Percentiles rank a stretch among this genome's conserved stretches.
These are phyloP conservation scores for Solanum megistacrolobum DNA, from an alignment of 257 asterid genomes.

Conservation along the genomic window DNA sequence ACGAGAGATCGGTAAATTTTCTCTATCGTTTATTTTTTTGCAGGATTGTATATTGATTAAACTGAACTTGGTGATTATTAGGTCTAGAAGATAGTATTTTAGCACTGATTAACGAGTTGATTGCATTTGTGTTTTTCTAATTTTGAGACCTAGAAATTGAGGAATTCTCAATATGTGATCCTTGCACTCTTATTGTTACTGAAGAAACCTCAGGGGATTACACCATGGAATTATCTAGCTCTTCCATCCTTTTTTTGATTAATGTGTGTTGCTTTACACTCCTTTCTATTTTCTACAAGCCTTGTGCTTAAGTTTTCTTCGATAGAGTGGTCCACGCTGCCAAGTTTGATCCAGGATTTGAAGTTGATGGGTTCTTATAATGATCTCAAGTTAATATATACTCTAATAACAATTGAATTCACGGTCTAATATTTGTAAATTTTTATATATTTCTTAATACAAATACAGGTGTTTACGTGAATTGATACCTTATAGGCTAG, in stretches of 20 bases:
- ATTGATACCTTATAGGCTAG: neutral
- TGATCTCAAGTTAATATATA: neutral
- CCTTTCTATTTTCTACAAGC: neutral
- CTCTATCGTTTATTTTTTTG: neutral
- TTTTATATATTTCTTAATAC: neutral
- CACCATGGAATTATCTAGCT: neutral
- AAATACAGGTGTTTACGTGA: neutral
- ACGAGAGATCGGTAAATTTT: constrained; percentile 69
- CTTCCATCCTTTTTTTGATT: neutral
- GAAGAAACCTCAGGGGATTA: neutral
- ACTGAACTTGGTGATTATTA: neutral
- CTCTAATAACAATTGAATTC: neutral
- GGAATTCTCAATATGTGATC: neutral
- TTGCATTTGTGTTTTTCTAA: neutral
- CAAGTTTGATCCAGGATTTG: neutral
- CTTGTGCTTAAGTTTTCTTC: neutral
- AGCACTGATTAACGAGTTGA: neutral
- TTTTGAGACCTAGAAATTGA: neutral
- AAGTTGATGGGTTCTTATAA: neutral
- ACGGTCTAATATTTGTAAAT: neutral
- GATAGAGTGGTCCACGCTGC: neutral
- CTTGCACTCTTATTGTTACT: neutral
- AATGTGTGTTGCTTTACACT: neutral
- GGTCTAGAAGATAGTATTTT: neutral
- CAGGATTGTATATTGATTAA: neutral